A percentile compares a stretch with the other conserved stretches of the same genome.
Evolutionary conservation across 768 basidiomycete species (phyloP).

Genomic region (Sporobolomyces pararoseus): DNA sequence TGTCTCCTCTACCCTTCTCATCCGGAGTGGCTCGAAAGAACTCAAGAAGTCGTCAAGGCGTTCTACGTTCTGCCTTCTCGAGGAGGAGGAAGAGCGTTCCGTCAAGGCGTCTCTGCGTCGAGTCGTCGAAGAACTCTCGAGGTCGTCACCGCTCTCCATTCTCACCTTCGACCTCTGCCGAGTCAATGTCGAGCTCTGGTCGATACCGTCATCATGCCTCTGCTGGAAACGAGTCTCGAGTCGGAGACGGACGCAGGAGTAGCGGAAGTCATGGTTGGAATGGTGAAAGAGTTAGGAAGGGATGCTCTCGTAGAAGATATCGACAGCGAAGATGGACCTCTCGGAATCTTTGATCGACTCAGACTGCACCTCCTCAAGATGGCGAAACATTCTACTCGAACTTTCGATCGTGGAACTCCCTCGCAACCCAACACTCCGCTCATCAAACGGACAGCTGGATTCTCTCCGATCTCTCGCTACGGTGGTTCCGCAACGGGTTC

Average conservation of each 20-base stretch:
- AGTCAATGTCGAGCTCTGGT: constrained; percentile 47
- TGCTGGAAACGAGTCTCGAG: constrained; percentile 48
- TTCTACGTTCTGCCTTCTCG: constrained; percentile 39
- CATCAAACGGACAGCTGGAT: neutral
- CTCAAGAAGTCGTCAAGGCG: constrained; percentile 36
- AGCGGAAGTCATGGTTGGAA: constrained; percentile 45
- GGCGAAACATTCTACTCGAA: constrained; percentile 17
- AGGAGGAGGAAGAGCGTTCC: constrained; percentile 14
- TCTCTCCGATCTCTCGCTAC: constrained; percentile 27
- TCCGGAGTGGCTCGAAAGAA: constrained; percentile 44
- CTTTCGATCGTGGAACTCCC: constrained; percentile 4
- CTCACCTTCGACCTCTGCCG: constrained; percentile 47
- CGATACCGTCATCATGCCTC: constrained; percentile 48
- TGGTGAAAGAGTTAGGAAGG: constrained; percentile 41
- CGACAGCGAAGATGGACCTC: constrained; percentile 29
- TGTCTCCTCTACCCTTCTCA: constrained; percentile 43
- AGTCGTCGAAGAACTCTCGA: constrained; percentile 40
- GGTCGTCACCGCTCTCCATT: constrained; percentile 46
- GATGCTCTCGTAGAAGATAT: constrained; percentile 40
- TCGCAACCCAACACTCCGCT: constrained; percentile 20
- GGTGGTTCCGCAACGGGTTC: constrained; percentile 15
- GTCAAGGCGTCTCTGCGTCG: constrained; percentile 32
- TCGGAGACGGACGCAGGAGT: constrained; percentile 48
- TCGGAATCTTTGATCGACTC: constrained; percentile 40
- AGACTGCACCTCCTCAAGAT: constrained; percentile 35